Base-by-base conservation (phyloP, 306 rosid genomes). In the Nissolia schottii region DNA sequence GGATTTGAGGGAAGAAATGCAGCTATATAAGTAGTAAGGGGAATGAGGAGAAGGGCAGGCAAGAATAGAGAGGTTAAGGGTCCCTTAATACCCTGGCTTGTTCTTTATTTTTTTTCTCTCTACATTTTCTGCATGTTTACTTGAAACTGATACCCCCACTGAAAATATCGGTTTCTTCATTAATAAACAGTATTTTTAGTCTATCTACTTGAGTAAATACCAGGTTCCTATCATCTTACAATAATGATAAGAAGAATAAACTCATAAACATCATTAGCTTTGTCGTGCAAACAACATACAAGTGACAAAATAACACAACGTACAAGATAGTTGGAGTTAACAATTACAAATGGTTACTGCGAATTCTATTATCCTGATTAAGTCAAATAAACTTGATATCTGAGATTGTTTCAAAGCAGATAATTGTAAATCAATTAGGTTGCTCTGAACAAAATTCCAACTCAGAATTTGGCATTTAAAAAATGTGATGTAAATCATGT, bases 321-420 rank as follows among this genome's bases (percentile, higher is more conserved):
- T 38, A 64, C 20, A 22, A 55, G 32, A 73, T 37, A 43, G 29
- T 29, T 67, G 43, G 31, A 50, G 66, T 34, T 49, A 37, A 67
- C 67, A 58, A 27, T 79, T 51, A 63, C 38, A 45, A 25, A 38
- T 32, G 56, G 62, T 58, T 70, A 31, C 53, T 35, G 19, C 7
- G 15, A 58, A 81, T n/a, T 76, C 48, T 7, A 57, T 40, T 43
- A 59, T 70, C 54, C 54, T 46, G 29, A 57, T 48, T 2, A 70
- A 27, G 58, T 23, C 31, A 64, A 61, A 61, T 40, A 63, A 40
- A 41, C 43, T 41, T 24, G 60, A 53, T 62, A 50, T 62, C 34
- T 12, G 29, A 53, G 67, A 67, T 19, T 24, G 29, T 35, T 50
- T 38, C 15, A 34, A 69, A 71, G 54, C 28, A 76, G 29, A 75